These are phyloP conservation scores for Fraxinus paxiana DNA, from an alignment of 305 asterid genomes.

Conservation along the genomic window DNA sequence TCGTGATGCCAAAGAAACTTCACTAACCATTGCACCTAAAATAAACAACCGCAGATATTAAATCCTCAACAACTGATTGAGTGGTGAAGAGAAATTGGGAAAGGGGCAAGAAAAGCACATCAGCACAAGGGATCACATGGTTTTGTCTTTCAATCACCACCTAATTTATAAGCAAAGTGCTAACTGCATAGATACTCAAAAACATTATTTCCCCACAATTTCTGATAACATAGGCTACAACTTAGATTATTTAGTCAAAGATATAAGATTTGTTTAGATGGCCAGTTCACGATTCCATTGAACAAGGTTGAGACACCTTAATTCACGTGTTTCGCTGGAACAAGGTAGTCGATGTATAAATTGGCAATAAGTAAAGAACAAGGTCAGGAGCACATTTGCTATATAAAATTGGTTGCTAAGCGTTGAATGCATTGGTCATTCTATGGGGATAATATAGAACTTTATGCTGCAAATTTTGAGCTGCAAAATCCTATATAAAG, in stretches of 20 bases:
- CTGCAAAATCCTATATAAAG: neutral
- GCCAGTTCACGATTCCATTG: neutral
- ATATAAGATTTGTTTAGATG: neutral
- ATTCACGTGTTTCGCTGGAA: neutral
- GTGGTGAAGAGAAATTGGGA: neutral
- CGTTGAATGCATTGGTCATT: neutral
- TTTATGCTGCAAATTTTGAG: neutral
- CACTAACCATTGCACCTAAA: neutral
- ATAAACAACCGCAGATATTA: neutral
- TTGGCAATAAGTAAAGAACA: neutral
- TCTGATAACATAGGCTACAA: neutral
- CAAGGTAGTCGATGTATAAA: neutral
- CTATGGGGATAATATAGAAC: neutral
- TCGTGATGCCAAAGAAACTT: neutral
- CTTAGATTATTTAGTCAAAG: neutral
- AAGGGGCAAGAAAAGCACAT: neutral
- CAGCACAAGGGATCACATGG: neutral
- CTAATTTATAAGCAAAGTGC: neutral
- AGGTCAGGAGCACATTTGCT: neutral
- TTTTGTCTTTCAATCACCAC: neutral
- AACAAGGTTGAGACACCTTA: neutral
- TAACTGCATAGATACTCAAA: neutral
- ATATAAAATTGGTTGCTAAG: neutral
- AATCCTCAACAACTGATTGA: neutral
- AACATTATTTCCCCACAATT: conserved; percentile 12